Base-by-base conservation (phyloP, 345 rosid species). In the Ceriops zippeliana region DNA sequence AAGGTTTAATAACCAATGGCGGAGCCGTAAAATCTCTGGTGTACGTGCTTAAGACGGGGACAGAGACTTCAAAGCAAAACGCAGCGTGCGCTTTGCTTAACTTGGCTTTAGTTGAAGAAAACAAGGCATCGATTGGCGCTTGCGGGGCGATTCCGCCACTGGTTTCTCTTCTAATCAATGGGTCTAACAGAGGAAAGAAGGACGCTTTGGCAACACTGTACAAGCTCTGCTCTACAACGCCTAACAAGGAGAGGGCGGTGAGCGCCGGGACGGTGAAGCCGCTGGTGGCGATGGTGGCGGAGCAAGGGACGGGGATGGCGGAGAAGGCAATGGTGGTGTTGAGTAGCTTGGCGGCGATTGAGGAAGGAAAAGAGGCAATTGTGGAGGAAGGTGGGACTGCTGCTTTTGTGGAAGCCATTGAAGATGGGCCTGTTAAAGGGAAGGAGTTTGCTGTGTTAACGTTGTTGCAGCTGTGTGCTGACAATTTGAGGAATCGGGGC, bases 251-350 rank as follows among this genome's bases (percentile, higher is more conserved):
- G 86, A 87, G 93, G 75, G 96, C 97, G 1, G 92, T 96, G 42
- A 83, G 73, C 16, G 97, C 98, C 0, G 98, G 99, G 1, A 98
- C 87, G 0, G 98, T 96, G 68, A 84, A 83, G 93, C 98, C 98
- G 15, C 61, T 96, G 78, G 90, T 92, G 71, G 87, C 62, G 42
- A 79, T 96, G 78, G 90, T 90, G 69, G 85, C 73, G 5, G 96
- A 89, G 82, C 90, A 85, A 69, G 92, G 92, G 42, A 73, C 82
- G 24, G 96, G 98, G 27, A 82, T 91, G 93, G 86, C 93, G 46
- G 98, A 96, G 89, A 96, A 96, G 77, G 98, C 98, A 15, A 87
- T 90, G 97, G 99, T 90, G 38, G 89, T 95, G 31, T 67, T 95
- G 69, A 89, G 93, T 56, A 90, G 96, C 75, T 63, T 95, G 70